Percentiles rank a stretch among this genome's conserved stretches.
phyloP scores from a whole-genome alignment of 2,329 filamentous ascomycete genomes.

The Coniella lustricola region DNA sequence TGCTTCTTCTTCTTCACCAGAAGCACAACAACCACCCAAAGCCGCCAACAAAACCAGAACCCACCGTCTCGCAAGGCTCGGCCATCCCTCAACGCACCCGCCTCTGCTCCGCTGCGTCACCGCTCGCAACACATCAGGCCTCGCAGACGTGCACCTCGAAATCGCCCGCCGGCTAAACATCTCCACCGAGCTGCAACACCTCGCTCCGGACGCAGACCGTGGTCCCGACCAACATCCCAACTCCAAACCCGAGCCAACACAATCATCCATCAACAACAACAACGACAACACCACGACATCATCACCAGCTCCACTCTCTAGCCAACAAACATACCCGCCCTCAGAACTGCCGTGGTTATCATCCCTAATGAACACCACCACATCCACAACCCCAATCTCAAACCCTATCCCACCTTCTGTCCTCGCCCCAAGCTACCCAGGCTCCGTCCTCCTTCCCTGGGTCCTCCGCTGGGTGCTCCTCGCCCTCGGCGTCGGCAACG shows the following conservation, averaged over 20 bases:
- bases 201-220: too few species aligned
- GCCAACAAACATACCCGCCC: too few species aligned
- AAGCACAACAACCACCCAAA: constrained; percentile 14
- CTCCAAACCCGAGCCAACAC: too few species aligned
- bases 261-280: too few species aligned
- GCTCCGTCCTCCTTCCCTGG: constrained; percentile 49
- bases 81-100: constrained; percentile 11
- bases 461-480: constrained; percentile 48
- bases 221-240: constrained; percentile 6
- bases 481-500: constrained; percentile 45
- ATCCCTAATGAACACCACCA: too few species aligned
- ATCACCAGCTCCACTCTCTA: too few species aligned
- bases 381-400: too few species aligned
- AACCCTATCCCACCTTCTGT: too few species aligned
- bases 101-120: constrained; percentile 37
- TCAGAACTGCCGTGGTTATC: too few species aligned
- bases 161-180: constrained; percentile 36
- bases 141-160: constrained; percentile 38
- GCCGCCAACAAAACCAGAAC: background rate
- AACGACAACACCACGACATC: too few species aligned
- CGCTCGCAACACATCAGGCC: constrained; percentile 38
- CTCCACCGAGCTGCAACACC: background rate
- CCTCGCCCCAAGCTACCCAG: too few species aligned
- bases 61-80: constrained; percentile 24
- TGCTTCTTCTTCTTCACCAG: too few species aligned